Conservation (phyloP, 2,329 filamentous ascomycete genomes). For the Colletotrichum phormii region DNA sequence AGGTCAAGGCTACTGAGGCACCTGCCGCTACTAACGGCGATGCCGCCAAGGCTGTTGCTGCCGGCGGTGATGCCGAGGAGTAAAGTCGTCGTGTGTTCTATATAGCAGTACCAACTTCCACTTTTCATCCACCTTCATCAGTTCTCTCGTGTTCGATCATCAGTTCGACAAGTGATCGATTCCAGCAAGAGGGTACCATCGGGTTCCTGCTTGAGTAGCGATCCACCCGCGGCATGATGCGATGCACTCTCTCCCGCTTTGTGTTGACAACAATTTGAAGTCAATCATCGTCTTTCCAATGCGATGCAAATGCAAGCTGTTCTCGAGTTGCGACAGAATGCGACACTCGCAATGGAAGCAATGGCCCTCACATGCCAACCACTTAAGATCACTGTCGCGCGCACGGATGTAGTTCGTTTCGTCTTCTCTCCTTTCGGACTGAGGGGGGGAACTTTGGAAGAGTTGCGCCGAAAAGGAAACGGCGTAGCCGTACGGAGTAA, state of each 20-base stretch:
- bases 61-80: conserved; percentile 38
- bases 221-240: not conserved
- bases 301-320: not conserved
- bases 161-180: conserved; percentile 26
- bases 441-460: not conserved
- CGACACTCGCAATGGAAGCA: not conserved
- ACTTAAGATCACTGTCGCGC: not conserved
- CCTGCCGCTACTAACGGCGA: conserved; percentile 43
- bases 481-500: too few relatives aligned
- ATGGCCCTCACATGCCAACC: not conserved
- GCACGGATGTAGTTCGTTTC: conserved; percentile 13
- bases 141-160: not conserved
- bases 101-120: not conserved
- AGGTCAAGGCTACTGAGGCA: conserved; percentile 42
- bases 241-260: not conserved
- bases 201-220: too few relatives aligned
- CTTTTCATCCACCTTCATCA: not conserved
- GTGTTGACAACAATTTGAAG: not conserved
- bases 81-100: conserved; percentile 13
- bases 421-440: not conserved
- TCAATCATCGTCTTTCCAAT: not conserved
- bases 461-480: not conserved
- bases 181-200: too few relatives aligned
- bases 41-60: conserved; percentile 40
- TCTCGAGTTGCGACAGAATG: not conserved